Evolutionary conservation across 495 filamentous ascomycete species (phyloP).

Genomic region (Hypoxylon intermedium): DNA sequence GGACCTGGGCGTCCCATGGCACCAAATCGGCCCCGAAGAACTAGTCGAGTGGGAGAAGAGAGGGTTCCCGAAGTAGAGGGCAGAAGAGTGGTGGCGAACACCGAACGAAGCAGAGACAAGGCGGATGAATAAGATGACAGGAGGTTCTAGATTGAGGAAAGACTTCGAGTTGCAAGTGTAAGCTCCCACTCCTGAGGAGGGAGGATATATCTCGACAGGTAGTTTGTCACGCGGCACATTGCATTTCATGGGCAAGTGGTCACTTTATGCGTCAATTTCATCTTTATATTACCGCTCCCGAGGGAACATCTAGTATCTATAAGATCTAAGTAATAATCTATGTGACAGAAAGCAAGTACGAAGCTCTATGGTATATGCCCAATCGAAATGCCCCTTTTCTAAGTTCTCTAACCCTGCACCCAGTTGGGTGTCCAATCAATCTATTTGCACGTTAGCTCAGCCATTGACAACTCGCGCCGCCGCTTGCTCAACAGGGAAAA

Average conservation of each 20-base stretch:
- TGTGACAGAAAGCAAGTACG: constrained; percentile 13
- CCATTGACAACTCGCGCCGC: not conserved
- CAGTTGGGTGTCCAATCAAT: constrained; percentile 33
- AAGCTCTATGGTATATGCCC: not conserved
- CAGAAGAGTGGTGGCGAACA: constrained; percentile 38
- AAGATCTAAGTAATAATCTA: not conserved
- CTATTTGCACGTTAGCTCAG: constrained; percentile 9
- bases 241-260: too few relatives aligned
- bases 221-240: too few relatives aligned
- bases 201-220: too few relatives aligned
- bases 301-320: too few relatives aligned
- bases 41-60: constrained; percentile 42
- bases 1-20: constrained; percentile 44
- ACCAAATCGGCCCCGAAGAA: constrained; percentile 40
- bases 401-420: not conserved
- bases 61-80: constrained; percentile 41
- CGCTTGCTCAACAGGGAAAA: not conserved
- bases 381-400: not conserved
- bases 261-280: too few relatives aligned
- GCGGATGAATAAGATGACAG: constrained; percentile 23
- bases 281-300: too few relatives aligned
- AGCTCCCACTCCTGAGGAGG: too few relatives aligned
- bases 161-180: too few relatives aligned
- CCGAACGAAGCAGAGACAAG: constrained; percentile 22
- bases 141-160: constrained; percentile 20